Evolutionary conservation across 306 rosid genomes (phyloP).

Genomic region (Pyrus communis): DNA sequence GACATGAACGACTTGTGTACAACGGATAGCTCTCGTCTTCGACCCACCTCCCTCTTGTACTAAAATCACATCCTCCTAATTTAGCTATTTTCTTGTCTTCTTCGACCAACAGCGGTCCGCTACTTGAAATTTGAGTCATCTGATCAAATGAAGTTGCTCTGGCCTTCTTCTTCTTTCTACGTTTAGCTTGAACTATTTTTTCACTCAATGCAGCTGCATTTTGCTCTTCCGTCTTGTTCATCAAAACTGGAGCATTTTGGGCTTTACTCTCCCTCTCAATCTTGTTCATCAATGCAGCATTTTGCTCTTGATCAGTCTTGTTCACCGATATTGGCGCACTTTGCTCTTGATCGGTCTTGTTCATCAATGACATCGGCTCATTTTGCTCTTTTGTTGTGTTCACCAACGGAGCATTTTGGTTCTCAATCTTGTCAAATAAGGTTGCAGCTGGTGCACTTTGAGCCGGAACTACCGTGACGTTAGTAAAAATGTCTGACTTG

Average conservation of each 20-base stretch:
- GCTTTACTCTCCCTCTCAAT: too few relatives aligned
- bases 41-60: constrained; percentile 70
- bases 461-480: too few relatives aligned
- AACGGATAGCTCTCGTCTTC: constrained; percentile 66
- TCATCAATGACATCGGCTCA: too few relatives aligned
- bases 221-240: neutral
- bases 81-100: neutral
- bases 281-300: too few relatives aligned
- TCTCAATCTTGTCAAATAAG: too few relatives aligned
- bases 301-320: too few relatives aligned
- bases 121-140: neutral
- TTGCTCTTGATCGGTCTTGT: too few relatives aligned
- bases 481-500: too few relatives aligned
- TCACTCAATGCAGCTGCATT: neutral
- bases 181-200: neutral
- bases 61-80: constrained; percentile 48
- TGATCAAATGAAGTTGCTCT: neutral
- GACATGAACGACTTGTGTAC: constrained; percentile 58
- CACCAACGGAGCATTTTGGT: too few relatives aligned
- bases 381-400: too few relatives aligned
- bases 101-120: neutral
- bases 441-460: too few relatives aligned
- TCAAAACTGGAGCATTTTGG: neutral
- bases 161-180: neutral
- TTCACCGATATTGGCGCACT: too few relatives aligned